Evolutionary conservation across 1,284 basidiomycete genomes (phyloP), one percentile per base, ranked within the genome.

Genomic region (Ceratobasidium sp.): DNA sequence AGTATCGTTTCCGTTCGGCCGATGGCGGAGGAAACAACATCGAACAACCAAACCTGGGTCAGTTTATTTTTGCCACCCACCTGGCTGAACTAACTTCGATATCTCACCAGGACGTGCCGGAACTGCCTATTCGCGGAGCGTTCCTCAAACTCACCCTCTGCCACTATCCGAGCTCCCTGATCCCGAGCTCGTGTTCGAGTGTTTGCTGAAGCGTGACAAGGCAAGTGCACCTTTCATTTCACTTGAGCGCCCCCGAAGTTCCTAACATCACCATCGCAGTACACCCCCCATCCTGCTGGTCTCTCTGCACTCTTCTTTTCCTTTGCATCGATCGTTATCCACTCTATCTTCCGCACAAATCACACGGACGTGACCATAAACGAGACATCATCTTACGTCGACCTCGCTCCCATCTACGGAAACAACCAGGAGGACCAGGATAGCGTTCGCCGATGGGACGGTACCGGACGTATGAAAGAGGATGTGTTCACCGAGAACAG

Each of bases 301-400:
- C 82, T 94, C 47, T 93, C 91, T 1, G 87, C 88, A 61, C 78
- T 92, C 78, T 92, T 94, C 88, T 94, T 95, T 79, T 83, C 89
- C 5, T 94, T 93, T 76, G 93, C 93, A 75, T 76, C 41, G 52
- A 72, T 66, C 71, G 73, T 75, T 44, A 75, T 75, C 41, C 74
- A 75, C 47, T 67, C 64, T 41, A 23, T 73, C 16, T 73, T 75
- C 70, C 54, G 44, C 43, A 70, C 55, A 0, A 88, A 87, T 6
- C 90, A 92, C 79, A 79, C 78, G 0, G 82, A 91, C 72, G 84
- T 85, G 32, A 86, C 84, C 76, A 90, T 93, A 79, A 96, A 96
- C 81, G 87, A 94, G 78, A 94, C 94, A 7, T 93, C 92, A 0
- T 92, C 92, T 13, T 96, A 96, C 78, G 89, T 95, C 74, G 95